phyloP scores from a whole-genome alignment of 495 filamentous ascomycete species.

The Podospora tetraspora region DNA sequence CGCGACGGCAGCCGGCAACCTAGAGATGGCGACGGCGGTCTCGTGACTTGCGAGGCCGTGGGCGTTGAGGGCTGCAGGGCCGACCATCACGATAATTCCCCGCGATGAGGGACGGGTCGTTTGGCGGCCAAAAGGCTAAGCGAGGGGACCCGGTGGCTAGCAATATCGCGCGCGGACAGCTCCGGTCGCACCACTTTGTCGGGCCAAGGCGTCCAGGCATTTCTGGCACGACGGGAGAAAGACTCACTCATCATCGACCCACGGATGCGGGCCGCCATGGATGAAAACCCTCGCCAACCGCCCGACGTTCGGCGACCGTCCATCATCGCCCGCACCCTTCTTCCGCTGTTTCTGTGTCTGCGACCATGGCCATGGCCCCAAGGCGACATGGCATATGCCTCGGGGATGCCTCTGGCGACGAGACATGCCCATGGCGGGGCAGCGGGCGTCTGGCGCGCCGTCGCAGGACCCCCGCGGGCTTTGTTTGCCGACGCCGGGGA shows the following conservation, averaged over 20 bases:
- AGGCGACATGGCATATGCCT: neutral
- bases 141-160: conserved; percentile 14
- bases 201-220: conserved; percentile 5
- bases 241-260: conserved; percentile 18
- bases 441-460: neutral
- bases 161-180: conserved; percentile 18
- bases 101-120: conserved; percentile 11
- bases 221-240: conserved; percentile 11
- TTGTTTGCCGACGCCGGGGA: neutral
- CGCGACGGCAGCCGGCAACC: too few relatives aligned
- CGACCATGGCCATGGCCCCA: neutral
- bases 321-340: neutral
- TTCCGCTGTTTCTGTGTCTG: neutral
- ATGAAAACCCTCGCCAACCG: neutral
- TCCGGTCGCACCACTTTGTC: conserved; percentile 28
- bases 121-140: neutral
- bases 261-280: conserved; percentile 2
- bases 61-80: neutral
- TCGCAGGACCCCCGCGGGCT: neutral
- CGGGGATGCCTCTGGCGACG: neutral
- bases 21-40: neutral
- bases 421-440: neutral
- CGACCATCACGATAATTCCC: conserved; percentile 18
- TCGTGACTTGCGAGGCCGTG: neutral
- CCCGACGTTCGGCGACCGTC: neutral